Percentiles rank a stretch among this genome's conserved stretches.
phyloP scores from a whole-genome alignment of 2,329 filamentous ascomycete species.

The Ramichloridium luteum region DNA sequence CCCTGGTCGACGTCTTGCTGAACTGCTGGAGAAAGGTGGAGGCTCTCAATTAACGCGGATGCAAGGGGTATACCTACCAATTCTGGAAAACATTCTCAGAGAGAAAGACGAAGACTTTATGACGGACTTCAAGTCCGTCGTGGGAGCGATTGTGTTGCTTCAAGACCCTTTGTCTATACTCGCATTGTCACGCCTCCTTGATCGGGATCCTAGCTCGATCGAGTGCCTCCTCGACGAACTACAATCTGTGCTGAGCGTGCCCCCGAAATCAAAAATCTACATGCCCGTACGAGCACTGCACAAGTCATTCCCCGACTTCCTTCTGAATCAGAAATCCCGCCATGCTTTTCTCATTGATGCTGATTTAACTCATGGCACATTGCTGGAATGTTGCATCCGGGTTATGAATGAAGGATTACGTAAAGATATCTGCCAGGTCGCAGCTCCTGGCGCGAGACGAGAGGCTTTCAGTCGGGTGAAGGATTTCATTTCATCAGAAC shows the following conservation, averaged over 20 bases:
- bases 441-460: slow-evolving; percentile 2
- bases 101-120: slow-evolving; percentile 2
- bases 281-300: slow-evolving; percentile 17
- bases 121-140: slow-evolving; percentile 10
- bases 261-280: slow-evolving; percentile 6
- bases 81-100: slow-evolving; percentile 3
- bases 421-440: slow-evolving; percentile 2
- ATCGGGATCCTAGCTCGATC: slow-evolving; percentile 7
- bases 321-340: slow-evolving; percentile 14
- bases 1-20: slow-evolving; percentile 2
- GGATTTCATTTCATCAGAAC: slow-evolving; percentile 16
- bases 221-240: slow-evolving; percentile 10
- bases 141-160: slow-evolving; percentile 15
- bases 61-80: slow-evolving; percentile 2
- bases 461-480: slow-evolving; percentile 9
- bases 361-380: slow-evolving; percentile 6
- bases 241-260: slow-evolving; percentile 17
- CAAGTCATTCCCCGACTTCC: slow-evolving; percentile 21
- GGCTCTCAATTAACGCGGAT: neutral
- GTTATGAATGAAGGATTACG: slow-evolving; percentile 1
- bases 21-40: slow-evolving; percentile 1
- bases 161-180: slow-evolving; percentile 11
- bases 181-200: slow-evolving; percentile 12
- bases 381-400: slow-evolving; percentile 10
- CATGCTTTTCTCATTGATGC: slow-evolving; percentile 13